Percentiles rank a stretch among this genome's conserved stretches.
phyloP scores from a whole-genome alignment of 805 yeast species.

The Huiozyma naganishii region DNA sequence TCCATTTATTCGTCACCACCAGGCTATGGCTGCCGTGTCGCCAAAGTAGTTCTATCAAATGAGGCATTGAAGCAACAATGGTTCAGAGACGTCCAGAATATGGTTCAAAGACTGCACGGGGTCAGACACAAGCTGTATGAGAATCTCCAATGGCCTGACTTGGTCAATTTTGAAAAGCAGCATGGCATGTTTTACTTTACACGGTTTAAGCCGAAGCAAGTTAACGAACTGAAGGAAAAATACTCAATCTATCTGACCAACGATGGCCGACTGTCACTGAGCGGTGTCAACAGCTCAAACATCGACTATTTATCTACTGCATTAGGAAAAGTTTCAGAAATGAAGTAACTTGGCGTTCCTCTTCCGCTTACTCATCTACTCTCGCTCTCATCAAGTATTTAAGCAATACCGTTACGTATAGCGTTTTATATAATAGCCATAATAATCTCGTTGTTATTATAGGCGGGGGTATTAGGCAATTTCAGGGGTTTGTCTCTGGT shows the following conservation, averaged over 20 bases:
- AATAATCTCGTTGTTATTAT: too few species aligned
- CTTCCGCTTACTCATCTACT: neutral
- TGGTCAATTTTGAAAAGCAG: conserved; percentile 47
- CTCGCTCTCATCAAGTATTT: too few species aligned
- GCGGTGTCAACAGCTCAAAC: conserved; percentile 75
- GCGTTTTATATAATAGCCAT: too few species aligned
- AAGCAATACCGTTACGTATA: too few species aligned
- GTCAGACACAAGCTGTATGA: conserved; percentile 60
- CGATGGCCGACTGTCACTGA: conserved; percentile 86
- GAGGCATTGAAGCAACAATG: conserved; percentile 56
- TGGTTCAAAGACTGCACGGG: conserved; percentile 66
- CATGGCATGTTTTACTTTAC: conserved; percentile 97
- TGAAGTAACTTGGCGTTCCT: neutral
- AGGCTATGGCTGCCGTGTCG: conserved; percentile 85
- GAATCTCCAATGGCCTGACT: conserved; percentile 72
- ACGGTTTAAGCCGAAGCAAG: conserved; percentile 65
- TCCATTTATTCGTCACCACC: conserved; percentile 92
- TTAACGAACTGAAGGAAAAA: conserved; percentile 55
- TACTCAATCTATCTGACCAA: conserved; percentile 75
- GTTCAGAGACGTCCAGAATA: conserved; percentile 67
- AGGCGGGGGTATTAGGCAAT: too few species aligned
- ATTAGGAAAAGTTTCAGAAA: conserved; percentile 5
- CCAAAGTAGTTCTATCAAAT: conserved; percentile 59
- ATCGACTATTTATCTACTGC: conserved; percentile 43
- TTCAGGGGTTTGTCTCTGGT: too few species aligned